These are phyloP conservation scores for Seiridium unicorne DNA, from an alignment of 2,329 filamentous ascomycete genomes.

Conservation along the genomic window DNA sequence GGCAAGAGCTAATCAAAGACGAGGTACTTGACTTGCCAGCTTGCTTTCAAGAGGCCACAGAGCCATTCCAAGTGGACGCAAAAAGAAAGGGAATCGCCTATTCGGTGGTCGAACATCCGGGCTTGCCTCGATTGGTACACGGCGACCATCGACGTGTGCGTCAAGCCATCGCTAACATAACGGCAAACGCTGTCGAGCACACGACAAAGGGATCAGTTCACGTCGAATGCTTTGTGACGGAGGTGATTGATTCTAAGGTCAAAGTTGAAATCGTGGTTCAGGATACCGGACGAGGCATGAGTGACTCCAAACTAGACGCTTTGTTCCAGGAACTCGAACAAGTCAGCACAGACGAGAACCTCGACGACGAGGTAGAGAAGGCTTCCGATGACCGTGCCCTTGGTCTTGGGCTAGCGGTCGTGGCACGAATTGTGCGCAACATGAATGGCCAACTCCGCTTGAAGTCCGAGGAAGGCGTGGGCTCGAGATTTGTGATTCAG, in stretches of 20 bases:
- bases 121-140: slow-evolving; percentile 67
- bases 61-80: slow-evolving; percentile 71
- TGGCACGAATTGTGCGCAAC: slow-evolving; percentile 82
- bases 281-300: slow-evolving; percentile 77
- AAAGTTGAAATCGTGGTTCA: slow-evolving; percentile 73
- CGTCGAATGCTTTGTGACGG: slow-evolving; percentile 66
- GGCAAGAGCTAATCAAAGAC: slow-evolving; percentile 74
- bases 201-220: slow-evolving; percentile 67
- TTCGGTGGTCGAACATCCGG: slow-evolving; percentile 64
- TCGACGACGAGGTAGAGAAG: slow-evolving; percentile 27
- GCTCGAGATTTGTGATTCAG: slow-evolving; percentile 79
- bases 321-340: slow-evolving; percentile 60
- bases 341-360: slow-evolving; percentile 45
- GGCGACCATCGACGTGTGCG: slow-evolving; percentile 80
- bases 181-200: slow-evolving; percentile 81
- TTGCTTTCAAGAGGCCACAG: slow-evolving; percentile 75
- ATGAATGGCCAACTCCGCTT: slow-evolving; percentile 86
- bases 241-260: slow-evolving; percentile 50
- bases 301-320: slow-evolving; percentile 44
- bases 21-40: slow-evolving; percentile 72
- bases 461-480: slow-evolving; percentile 79
- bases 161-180: slow-evolving; percentile 79
- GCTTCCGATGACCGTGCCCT: slow-evolving; percentile 47
- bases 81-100: slow-evolving; percentile 74
- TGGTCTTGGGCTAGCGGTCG: slow-evolving; percentile 81